Evolutionary conservation across 208 protist species (phyloP), one percentile per base, ranked within the genome.

Genomic region (Phytomonas sp.): DNA sequence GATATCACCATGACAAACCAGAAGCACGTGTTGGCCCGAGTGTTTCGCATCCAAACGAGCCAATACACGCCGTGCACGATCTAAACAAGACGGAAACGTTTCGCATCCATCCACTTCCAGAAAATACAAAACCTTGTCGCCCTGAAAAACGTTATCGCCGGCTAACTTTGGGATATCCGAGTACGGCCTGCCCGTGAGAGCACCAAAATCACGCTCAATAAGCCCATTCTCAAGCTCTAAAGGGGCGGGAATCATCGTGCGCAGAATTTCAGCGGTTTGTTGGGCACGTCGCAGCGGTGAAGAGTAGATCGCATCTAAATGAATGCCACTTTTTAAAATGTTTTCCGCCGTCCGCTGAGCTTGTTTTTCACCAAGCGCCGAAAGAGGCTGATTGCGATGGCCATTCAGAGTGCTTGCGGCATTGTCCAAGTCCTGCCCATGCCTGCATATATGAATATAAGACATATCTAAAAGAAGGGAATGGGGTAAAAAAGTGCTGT

Each of bases 381-480:
- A 91, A 12, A 97, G 76, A 1, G 89, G 88, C 34, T 86, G 68
- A 69, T 97, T 75, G 19, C 92, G 81, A 73, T 94, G 92, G 0
- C 92, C 92, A 60, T 97, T 97, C 10, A 97, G 76, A 56, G 95
- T 66, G 32, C 89, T 85, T 0, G 77, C 71, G 11, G 69, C 78
- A 72, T 97, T 97, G 75, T 97, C 89, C 69, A 88, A 72, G 74
- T 97, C 88, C 72, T 97, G 89, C n/a, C 92, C 92, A 68, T 97
- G 92, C 32, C 92, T 81, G 72, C 89, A 94, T 0, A 94, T 52
- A 62, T 89, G 79, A 66, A 97, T 74, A 60, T 76, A 60, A 1
- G 88, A 81, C 88, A 91, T 7, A 7, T 32, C 40, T 29, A 36
- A 60, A 19, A 60, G 23, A 12, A 63, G 52, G 45, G 34, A 33